Evolutionary conservation across 345 rosid genomes (phyloP).

Genomic region (Brassica cretica): DNA sequence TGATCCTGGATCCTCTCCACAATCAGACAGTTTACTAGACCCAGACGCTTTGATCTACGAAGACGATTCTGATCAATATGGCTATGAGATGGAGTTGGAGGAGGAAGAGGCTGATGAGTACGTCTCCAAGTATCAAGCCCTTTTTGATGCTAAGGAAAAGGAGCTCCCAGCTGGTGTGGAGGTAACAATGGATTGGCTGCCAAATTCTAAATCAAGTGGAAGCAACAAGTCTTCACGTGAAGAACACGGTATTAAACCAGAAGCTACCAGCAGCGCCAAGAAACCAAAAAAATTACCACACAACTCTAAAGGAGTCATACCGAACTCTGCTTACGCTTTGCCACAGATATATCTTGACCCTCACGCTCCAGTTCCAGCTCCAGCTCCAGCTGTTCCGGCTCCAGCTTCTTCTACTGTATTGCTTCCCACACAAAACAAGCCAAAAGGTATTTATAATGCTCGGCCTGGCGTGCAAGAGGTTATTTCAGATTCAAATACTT

Average conservation of each 20-base stretch:
- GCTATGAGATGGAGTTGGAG: constrained; percentile 32
- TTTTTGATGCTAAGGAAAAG: constrained; percentile 61
- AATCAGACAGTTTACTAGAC: constrained; percentile 40
- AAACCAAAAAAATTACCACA: constrained; percentile 20
- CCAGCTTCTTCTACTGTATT: constrained; percentile 21
- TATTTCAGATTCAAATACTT: constrained; percentile 16
- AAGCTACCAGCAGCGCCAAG: constrained; percentile 17
- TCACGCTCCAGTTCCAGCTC: constrained; percentile 26
- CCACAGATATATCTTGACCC: constrained; percentile 31
- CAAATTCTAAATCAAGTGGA: constrained; percentile 38
- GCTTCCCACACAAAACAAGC: constrained; percentile 14
- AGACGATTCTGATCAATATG: constrained; percentile 32
- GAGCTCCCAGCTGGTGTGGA: constrained; percentile 83
- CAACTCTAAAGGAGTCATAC: constrained; percentile 25
- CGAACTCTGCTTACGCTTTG: constrained; percentile 29
- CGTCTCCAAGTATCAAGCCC: constrained; percentile 55
- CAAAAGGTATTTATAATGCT: neutral
- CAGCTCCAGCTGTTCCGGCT: constrained; percentile 9
- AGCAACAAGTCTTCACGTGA: constrained; percentile 30
- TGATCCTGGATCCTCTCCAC: constrained; percentile 29
- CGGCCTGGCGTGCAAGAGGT: constrained; percentile 20
- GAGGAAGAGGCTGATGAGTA: constrained; percentile 50
- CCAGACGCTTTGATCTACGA: constrained; percentile 46
- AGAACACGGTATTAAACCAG: constrained; percentile 4
- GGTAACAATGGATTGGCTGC: constrained; percentile 65